These are phyloP conservation scores for Urtica urens DNA, from an alignment of 306 rosid species.

Conservation along the genomic window DNA sequence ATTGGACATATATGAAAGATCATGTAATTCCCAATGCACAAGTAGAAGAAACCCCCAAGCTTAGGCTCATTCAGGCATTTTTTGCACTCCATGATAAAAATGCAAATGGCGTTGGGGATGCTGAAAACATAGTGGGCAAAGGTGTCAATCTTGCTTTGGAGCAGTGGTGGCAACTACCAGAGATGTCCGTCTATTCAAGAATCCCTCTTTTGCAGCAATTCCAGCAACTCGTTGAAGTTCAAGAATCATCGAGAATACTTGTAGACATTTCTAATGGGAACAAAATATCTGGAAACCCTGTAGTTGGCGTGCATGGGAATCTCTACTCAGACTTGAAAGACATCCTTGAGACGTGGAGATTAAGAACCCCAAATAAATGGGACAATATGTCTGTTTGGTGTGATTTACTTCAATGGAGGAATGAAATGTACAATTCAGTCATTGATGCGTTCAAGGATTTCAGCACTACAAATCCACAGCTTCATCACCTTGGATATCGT, in stretches of 20 bases:
- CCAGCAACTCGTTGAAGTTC: constrained; percentile 98
- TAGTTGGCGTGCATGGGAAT: constrained; percentile 72
- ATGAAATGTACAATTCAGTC: constrained; percentile 90
- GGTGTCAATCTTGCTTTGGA: constrained; percentile 95
- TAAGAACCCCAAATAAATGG: constrained; percentile 98
- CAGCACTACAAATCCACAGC: constrained; percentile 53
- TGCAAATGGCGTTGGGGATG: constrained; percentile 84
- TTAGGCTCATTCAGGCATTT: constrained; percentile 76
- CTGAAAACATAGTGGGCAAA: constrained; percentile 80
- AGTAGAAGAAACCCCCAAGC: constrained; percentile 97
- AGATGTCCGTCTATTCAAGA: constrained; percentile 94
- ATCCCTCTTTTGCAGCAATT: constrained; percentile 97
- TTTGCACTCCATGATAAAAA: constrained; percentile 85
- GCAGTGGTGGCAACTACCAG: constrained; percentile 99
- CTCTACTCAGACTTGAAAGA: constrained; percentile 97
- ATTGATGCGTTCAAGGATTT: constrained; percentile 97
- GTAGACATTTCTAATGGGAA: constrained; percentile 83
- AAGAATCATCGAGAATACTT: constrained; percentile 73
- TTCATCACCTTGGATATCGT: constrained; percentile 98
- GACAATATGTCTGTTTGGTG: constrained; percentile 97
- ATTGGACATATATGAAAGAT: constrained; percentile 95
- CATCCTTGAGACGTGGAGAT: constrained; percentile 98
- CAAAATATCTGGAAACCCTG: constrained; percentile 60
- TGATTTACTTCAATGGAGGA: constrained; percentile 98
- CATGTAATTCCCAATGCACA: constrained; percentile 97